A percentile compares a stretch with the other conserved stretches of the same genome.
Conservation (phyloP, 441 rosid genomes). For the Gossypium schwendimanii region DNA sequence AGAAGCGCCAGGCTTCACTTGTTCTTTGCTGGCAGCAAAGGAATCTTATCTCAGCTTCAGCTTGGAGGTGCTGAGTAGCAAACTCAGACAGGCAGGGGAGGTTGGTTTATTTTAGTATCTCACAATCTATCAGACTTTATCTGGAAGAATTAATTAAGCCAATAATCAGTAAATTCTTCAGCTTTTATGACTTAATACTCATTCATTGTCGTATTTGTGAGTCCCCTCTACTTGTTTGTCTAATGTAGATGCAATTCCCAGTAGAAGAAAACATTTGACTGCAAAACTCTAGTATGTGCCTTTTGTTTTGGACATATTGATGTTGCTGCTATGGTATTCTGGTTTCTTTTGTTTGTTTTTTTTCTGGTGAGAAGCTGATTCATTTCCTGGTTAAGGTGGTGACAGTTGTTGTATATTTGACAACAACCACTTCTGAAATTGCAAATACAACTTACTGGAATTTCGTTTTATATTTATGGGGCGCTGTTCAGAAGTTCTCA, state of each 20-base stretch:
- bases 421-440: conserved; percentile 16
- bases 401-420: conserved; percentile 19
- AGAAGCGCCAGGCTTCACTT: conserved; percentile 50
- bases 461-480: not conserved
- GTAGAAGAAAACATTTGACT: conserved; percentile 21
- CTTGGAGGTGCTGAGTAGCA: conserved; percentile 52
- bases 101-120: conserved; percentile 22
- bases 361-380: conserved; percentile 9
- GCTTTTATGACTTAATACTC: conserved; percentile 21
- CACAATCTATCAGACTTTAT: conserved; percentile 18
- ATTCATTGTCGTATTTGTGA: conserved; percentile 24
- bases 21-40: conserved; percentile 60
- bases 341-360: conserved; percentile 7
- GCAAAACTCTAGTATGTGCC: conserved; percentile 17
- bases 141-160: conserved; percentile 16
- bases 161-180: conserved; percentile 24
- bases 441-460: conserved; percentile 14
- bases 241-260: conserved; percentile 7
- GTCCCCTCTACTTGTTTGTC: conserved; percentile 25
- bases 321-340: conserved; percentile 20
- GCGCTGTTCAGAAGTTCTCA: not conserved
- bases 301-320: conserved; percentile 17
- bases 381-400: conserved; percentile 16
- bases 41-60: conserved; percentile 57
- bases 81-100: conserved; percentile 19